Percentiles rank a stretch among this genome's conserved stretches.
Evolutionary conservation across 2,329 filamentous ascomycete species (phyloP).

Genomic region (Ascocoryne sarcoides): DNA sequence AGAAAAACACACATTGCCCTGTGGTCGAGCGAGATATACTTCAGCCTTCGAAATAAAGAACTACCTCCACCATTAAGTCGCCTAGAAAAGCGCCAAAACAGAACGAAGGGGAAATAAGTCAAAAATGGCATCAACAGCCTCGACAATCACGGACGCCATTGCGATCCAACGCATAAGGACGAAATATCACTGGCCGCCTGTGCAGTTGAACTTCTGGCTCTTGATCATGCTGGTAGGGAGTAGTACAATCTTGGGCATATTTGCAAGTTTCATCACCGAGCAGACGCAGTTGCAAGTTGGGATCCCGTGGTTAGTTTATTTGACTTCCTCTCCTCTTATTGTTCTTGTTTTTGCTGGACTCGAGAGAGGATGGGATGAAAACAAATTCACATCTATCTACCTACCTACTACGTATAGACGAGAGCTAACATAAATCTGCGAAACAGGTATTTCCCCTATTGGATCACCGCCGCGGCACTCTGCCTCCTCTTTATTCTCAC

Average conservation of each 20-base stretch:
- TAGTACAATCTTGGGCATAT: constrained; percentile 51
- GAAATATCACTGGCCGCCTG: constrained; percentile 58
- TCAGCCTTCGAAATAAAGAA: no score
- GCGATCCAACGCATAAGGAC: constrained; percentile 23
- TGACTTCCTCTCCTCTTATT: background rate
- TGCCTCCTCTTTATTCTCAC: constrained; percentile 58
- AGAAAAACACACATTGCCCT: no score
- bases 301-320: constrained; percentile 53
- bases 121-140: constrained; percentile 22
- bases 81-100: no score
- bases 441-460: constrained; percentile 59
- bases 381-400: no score
- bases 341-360: background rate
- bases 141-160: constrained; percentile 21
- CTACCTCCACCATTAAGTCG: no score
- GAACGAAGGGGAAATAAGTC: no score
- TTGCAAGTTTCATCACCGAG: constrained; percentile 49
- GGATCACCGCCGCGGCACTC: constrained; percentile 49
- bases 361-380: background rate
- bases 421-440: background rate
- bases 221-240: constrained; percentile 54
- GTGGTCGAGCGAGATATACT: no score
- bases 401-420: background rate
- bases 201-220: constrained; percentile 60
- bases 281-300: constrained; percentile 46